Conservation (phyloP, 129 eudicot genomes). For the Artemisia argyi region DNA sequence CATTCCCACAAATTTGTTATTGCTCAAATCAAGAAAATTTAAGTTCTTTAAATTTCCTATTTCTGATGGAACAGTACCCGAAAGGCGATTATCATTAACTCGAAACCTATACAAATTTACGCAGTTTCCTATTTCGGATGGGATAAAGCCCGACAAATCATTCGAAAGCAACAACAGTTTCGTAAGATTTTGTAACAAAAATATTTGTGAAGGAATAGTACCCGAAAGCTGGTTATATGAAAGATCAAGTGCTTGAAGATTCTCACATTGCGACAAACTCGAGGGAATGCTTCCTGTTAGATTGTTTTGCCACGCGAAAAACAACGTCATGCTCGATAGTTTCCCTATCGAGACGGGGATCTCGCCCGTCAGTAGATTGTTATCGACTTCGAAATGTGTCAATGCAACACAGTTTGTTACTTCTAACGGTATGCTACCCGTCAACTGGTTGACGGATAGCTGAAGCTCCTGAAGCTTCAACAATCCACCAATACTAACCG, state of each 20-base stretch:
- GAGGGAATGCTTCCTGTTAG: constrained; percentile 81
- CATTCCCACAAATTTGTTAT: constrained; percentile 61
- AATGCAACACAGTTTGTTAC: constrained; percentile 59
- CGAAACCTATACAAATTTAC: constrained; percentile 81
- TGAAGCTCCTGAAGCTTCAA: constrained; percentile 67
- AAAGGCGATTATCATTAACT: constrained; percentile 55
- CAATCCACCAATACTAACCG: constrained; percentile 62
- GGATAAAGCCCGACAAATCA: constrained; percentile 78
- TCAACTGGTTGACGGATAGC: constrained; percentile 68
- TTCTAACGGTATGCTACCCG: constrained; percentile 76
- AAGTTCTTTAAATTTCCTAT: constrained; percentile 72
- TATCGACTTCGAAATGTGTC: constrained; percentile 85
- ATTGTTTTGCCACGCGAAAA: constrained; percentile 91
- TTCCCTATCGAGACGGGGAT: constrained; percentile 68
- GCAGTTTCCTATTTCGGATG: constrained; percentile 81
- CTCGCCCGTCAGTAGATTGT: constrained; percentile 73
- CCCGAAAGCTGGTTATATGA: constrained; percentile 78
- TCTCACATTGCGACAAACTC: constrained; percentile 62
- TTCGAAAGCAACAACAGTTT: constrained; percentile 76
- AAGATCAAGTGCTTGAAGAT: constrained; percentile 89
- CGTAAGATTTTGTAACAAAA: constrained; percentile 63
- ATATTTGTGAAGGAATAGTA: constrained; percentile 61
- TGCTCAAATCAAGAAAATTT: constrained; percentile 80
- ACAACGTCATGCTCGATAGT: constrained; percentile 69
- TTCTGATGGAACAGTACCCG: constrained; percentile 88